Evolutionary conservation across 164 flowering plant genomes (phyloP), one percentile per base, ranked within the genome.

Genomic region (Annona cherimola): DNA sequence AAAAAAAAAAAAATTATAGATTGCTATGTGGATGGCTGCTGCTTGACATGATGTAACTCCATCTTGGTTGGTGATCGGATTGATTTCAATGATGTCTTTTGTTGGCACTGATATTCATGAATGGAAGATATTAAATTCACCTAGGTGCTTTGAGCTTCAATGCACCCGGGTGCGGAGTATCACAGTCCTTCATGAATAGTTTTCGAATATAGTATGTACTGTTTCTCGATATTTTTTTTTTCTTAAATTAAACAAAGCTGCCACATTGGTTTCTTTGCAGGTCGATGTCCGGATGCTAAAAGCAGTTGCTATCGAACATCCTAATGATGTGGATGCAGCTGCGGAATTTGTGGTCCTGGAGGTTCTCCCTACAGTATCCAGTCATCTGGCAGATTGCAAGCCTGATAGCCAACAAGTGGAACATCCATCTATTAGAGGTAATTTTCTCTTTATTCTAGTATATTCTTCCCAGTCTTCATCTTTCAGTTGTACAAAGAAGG

Each of bases 271-370:
- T 62, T 68, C 39, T 3, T 3, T 65, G 4, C 76, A 94, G 97
- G 83, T 91, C 74, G 99, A 95, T 85, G 8, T 69, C 54, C 90
- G 97, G 39, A 18, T 87, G 35, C 82, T 95, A 61, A 93, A 78
- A 79, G 99, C 98, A 74, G 98, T 86, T 68, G 94, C 99, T 42
- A 80, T 93, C 76, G 98, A 95, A 75, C 86, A 95, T 63, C 55
- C 83, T 3, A 81, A 84, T 63, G 88, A 93, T 81, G 83, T 82
- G 69, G 88, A 86, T 80, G 81, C 80, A 44, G 99, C 99, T 71
- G 92, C 83, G 42, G 90, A 84, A 61, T 81, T 75, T 66, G 77
- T 95, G 73, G 85, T 95, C 3, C 50, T 69, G 2, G 94, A 90
- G 67, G 83, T 89, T 67, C 78, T 93, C 41, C 97, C 97, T 35